Base-by-base conservation (phyloP, 768 basidiomycete genomes). In the Auriscalpium orientale region DNA sequence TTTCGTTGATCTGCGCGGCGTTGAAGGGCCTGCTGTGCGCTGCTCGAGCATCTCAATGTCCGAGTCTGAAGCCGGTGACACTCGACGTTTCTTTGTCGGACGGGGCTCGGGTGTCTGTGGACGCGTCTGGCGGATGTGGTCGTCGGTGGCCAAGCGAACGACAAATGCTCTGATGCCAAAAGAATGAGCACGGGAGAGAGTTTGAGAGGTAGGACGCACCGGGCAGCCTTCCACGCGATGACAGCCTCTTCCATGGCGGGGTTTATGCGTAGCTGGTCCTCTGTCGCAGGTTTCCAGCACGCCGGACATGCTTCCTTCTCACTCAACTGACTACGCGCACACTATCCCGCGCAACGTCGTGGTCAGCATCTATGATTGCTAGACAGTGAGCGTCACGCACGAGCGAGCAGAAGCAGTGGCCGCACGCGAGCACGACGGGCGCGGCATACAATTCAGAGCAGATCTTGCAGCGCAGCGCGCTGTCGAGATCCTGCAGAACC, bases 351-450 rank as follows among this genome's bases (percentile, higher is more conserved):
- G 28, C 28, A 28, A 28, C 2, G 5, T 28, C 28, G 7, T 28
- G 28, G 28, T 28, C 28, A 28, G 28, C 28, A 7, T 28, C 28
- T 4, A 28, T 28, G 28, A 28, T 28, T 28, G 28, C 28, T 28
- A 28, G 2, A 28, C 28, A 7, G 28, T 7, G 7, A 28, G 28
- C 28, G 47, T 37, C 20, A 58, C 65, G 54, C 53, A 71, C 70
- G 46, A 70, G 60, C 20, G 67, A 69, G 63, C 75, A 76, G 64
- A 75, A 76, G 3, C 69, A 68, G 55, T 76, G 75, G 13, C 74
- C 74, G 58, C 75, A 75, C 6, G 65, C 55, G 38, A 76, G 68
- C 35, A 67, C 62, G 52, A 76, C 73, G 4, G 75, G 75, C 7
- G 64, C 72, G 1, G 58, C 61, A 52, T 70, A 71, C 16, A 71